Base-by-base conservation (phyloP, 495 filamentous ascomycete species). In the Trichoderma virens region DNA sequence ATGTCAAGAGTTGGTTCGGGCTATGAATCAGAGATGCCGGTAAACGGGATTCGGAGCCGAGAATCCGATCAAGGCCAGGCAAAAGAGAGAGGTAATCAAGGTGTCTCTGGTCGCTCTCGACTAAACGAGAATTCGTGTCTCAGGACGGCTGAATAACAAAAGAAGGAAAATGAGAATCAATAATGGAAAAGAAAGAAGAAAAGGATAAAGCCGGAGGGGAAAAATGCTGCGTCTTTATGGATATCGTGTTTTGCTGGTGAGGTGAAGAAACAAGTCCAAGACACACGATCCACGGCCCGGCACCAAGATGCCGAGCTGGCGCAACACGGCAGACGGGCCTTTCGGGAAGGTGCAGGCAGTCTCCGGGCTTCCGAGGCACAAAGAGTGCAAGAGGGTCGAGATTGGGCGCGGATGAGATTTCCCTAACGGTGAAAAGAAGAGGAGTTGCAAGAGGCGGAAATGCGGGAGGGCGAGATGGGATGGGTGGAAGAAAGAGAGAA, bases 271-370 rank as follows among this genome's bases (percentile, higher is more conserved):
- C 23, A 5, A 51, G 51, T 11, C 47, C 25, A 28, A 56, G 25
- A 56, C 51, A 56, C 43, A 56, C 23, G 23, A 18, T 56, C 51
- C 5, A 47, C 13, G 25, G 51, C 51, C 27, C 51, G 51, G 51
- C 51, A 56, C 27, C 25, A 28, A 56, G 27, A 56, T 56, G 51
- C 51, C 51, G 51, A 56, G 43, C 51, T 56, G 51, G 51, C 51
- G 51, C 51, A 30, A 28, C 51, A 56, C 51, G 51, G 43, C 43
- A 47, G 43, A 47, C 43, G 43, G n/a, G 51, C 11, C 14, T 14
- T 14, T 27, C 51, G 51, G 51, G 51, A 56, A 56, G 51, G 51
- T 56, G 51, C 51, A 56, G 51, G 3, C 25, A 28, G 51, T 2
- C 27, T 28, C 51, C 27, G 51, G 23, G 11, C 6, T 56, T 30